phyloP scores from a whole-genome alignment of 805 yeast genomes.

The Ogataea naganishii region DNA sequence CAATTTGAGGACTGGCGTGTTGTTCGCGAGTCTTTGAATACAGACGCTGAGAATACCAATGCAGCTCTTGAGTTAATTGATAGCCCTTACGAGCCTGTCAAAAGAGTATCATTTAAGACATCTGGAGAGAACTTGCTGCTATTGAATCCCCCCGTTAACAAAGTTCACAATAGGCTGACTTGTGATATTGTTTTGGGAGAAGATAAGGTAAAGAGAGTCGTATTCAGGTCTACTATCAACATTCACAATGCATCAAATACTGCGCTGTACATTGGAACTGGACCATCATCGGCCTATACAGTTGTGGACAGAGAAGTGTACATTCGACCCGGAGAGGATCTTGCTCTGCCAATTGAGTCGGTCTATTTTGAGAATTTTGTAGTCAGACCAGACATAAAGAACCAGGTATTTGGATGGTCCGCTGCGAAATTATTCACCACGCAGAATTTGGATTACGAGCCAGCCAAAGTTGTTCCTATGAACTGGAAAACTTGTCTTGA shows the following conservation, averaged over 20 bases:
- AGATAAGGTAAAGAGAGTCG: conserved; percentile 72
- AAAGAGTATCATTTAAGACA: conserved; percentile 56
- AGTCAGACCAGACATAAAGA: conserved; percentile 50
- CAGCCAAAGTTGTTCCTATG: conserved; percentile 18
- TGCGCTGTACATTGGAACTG: conserved; percentile 35
- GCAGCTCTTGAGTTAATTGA: conserved; percentile 56
- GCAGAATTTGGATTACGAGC: neutral
- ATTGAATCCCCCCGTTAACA: conserved; percentile 45
- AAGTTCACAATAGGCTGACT: conserved; percentile 62
- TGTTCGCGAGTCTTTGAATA: conserved; percentile 70
- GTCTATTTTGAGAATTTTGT: conserved; percentile 52
- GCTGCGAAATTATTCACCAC: conserved; percentile 21
- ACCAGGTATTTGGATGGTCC: conserved; percentile 62
- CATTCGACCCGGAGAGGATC: conserved; percentile 46
- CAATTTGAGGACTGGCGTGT: conserved; percentile 91
- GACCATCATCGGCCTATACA: conserved; percentile 22
- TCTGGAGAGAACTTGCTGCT: conserved; percentile 79
- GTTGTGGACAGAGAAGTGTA: conserved; percentile 21
- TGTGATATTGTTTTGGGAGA: conserved; percentile 63
- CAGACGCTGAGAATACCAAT: conserved; percentile 50
- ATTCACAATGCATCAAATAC: conserved; percentile 63
- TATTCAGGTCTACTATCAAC: conserved; percentile 67
- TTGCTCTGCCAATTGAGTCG: conserved; percentile 66
- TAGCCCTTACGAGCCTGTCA: conserved; percentile 44
- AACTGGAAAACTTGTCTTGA: conserved; percentile 56